phyloP scores from a whole-genome alignment of 2,329 filamentous ascomycete genomes.

The Cephalotrichum gorgonifer region DNA sequence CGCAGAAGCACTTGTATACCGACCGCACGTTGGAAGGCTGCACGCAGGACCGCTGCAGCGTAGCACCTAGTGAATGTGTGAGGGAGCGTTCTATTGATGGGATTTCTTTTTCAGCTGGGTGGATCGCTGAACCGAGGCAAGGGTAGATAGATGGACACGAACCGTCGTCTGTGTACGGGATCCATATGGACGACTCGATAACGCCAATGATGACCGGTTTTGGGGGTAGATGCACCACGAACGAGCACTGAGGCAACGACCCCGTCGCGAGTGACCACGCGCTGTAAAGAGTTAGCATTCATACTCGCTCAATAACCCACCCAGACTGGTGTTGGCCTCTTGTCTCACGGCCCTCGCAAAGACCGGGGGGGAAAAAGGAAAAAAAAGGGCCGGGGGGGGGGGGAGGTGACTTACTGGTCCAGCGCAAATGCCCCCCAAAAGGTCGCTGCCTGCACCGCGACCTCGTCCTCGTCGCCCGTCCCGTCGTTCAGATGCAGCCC shows the following conservation, averaged over 20 bases:
- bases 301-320: background rate
- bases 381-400: background rate
- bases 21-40: conserved; percentile 60
- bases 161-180: conserved; percentile 50
- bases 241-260: conserved; percentile 49
- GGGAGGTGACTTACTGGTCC: conserved; percentile 44
- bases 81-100: background rate
- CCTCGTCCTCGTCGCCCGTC: conserved; percentile 40
- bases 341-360: background rate
- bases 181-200: conserved; percentile 49
- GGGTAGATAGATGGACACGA: conserved; percentile 14
- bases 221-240: conserved; percentile 42
- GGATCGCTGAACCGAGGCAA: conserved; percentile 4
- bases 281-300: conserved; percentile 20
- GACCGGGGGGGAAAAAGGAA: background rate
- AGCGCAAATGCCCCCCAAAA: conserved; percentile 54
- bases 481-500: conserved; percentile 49
- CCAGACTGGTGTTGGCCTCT: background rate
- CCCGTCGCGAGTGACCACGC: conserved; percentile 57
- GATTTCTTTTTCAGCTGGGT: background rate
- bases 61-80: conserved; percentile 28
- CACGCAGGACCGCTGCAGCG: conserved; percentile 42
- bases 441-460: conserved; percentile 48
- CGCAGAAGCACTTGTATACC: conserved; percentile 58
- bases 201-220: conserved; percentile 51